phyloP scores from a whole-genome alignment of 768 basidiomycete species.

The Rhizopogon roseolus region DNA sequence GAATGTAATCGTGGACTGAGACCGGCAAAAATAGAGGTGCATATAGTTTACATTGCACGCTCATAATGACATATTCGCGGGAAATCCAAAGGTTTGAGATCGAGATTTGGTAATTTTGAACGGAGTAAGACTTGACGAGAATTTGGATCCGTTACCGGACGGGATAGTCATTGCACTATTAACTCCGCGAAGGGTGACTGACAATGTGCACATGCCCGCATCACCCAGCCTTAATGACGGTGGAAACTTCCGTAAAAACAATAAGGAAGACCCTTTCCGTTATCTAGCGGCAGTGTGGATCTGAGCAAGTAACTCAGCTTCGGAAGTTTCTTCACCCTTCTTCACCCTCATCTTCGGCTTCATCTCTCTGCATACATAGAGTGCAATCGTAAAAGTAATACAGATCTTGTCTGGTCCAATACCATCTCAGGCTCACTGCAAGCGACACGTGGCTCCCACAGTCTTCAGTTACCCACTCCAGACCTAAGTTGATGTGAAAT shows the following conservation, averaged over 20 bases:
- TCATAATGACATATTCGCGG: constrained; percentile 29
- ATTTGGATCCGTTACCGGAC: constrained; percentile 25
- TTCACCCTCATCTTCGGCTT: no score
- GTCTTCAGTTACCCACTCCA: not conserved
- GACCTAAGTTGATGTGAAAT: not conserved
- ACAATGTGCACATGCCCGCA: not conserved
- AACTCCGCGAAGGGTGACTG: not conserved
- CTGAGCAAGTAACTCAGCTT: not conserved
- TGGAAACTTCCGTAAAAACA: constrained; percentile 5
- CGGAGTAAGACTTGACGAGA: constrained; percentile 24
- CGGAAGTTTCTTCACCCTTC: no score
- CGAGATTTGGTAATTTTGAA: constrained; percentile 24
- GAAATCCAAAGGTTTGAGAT: constrained; percentile 20
- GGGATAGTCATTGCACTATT: constrained; percentile 5
- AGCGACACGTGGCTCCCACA: constrained; percentile 18
- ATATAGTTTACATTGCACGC: constrained; percentile 27
- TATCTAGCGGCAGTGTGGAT: not conserved
- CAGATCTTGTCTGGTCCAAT: constrained; percentile 4
- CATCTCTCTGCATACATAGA: not conserved
- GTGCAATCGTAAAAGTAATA: constrained; percentile 11
- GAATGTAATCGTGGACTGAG: constrained; percentile 3
- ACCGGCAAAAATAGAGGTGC: constrained; percentile 28
- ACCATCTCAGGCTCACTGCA: constrained; percentile 14
- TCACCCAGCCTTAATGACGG: not conserved
- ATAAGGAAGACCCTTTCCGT: constrained; percentile 10